Base-by-base conservation (phyloP, 139 green algal genomes). In the Bryopsis sp. region DNA sequence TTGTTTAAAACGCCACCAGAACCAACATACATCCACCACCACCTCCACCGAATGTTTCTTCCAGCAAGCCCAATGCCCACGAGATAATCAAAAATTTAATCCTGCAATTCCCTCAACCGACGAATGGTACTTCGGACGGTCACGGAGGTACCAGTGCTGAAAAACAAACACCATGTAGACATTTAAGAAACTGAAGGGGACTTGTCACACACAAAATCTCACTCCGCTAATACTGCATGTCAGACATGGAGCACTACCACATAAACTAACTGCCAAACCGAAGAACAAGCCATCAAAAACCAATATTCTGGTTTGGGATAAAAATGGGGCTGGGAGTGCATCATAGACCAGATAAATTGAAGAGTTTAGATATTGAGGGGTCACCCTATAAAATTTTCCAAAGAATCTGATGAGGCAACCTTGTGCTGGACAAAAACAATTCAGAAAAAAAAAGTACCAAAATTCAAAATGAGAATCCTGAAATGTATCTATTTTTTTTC, bases 61-160 rank as follows among this genome's bases (percentile, higher is more conserved):
- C n/a, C n/a, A n/a, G n/a, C n/a, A n/a, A n/a, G n/a, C n/a, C n/a
- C n/a, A n/a, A n/a, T n/a, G n/a, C n/a, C n/a, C n/a, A n/a, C n/a
- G n/a, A n/a, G n/a, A n/a, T n/a, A n/a, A n/a, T n/a, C n/a, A n/a
- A n/a, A n/a, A n/a, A n/a, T n/a, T n/a, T n/a, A n/a, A n/a, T 65
- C 58, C 26, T 69, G 62, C 4, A 69, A 38, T 33, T 99, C 95
- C 43, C 95, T 85, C 73, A 99, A 86, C 80, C 95, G 93, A 60
- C 95, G 83, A 79, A 99, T 98, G 62, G 94, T 99, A 31, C 84
- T 95, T 34, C 94, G 85, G 47, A 99, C 92, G 35, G 95, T 98
- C 46, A 99, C 79, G 39, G 92, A 90, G 31, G 86, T 85, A 3
- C 86, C 87, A 37, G 94, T 99, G 85, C 85, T 95, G 89, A 76